Evolutionary conservation across 2,329 filamentous ascomycete species (phyloP), one percentile per base, ranked within the genome.

Genomic region (Fusarium nematophilum): DNA sequence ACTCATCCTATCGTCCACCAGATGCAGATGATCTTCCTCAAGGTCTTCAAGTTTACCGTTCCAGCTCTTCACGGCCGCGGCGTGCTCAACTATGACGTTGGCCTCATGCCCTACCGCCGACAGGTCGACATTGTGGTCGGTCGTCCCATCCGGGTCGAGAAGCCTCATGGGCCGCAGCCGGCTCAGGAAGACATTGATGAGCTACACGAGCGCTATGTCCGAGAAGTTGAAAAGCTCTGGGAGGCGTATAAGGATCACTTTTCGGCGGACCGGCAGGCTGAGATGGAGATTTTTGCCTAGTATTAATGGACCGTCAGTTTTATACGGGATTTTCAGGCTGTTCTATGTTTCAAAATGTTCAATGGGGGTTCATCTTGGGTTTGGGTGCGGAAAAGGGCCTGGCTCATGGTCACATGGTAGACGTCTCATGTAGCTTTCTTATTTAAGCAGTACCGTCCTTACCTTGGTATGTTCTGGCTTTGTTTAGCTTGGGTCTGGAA

Each of bases 21-120:
- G 70, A 76, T 91, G 30, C 95, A 99, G 77, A 87, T 97, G 79
- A 78, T 93, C 23, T 80, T 96, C 52, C 94, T 98, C 76, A 90
- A 90, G 66, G 80, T 90, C 6, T 87, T 96, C 81, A 96, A 96
- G 45, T 99, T 97, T 70, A 98, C 95, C 0, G 83, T 98, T 9
- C 93, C 95, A 1, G 84, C 96, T 23, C 90, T 97, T 69, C 93
- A 97, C 73, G 94, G 93, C 3, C 81, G 93, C 21, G 94, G 94
- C 10, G 89, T 98, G 33, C 97, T 98, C 78, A 99, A 99, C 75
- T 98, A 99, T 72, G 95, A 99, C 73, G 92, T 97, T 11, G 95
- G 95, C 4, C 79, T 98, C 68, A 93, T 98, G 91, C 95, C 95
- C 0, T 98, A 97, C 74, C 87, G 95, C 10, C 83, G 89, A 44